These are phyloP conservation scores for Kodamaea jinghongensis DNA, from an alignment of 805 yeast genomes.

Conservation along the genomic window DNA sequence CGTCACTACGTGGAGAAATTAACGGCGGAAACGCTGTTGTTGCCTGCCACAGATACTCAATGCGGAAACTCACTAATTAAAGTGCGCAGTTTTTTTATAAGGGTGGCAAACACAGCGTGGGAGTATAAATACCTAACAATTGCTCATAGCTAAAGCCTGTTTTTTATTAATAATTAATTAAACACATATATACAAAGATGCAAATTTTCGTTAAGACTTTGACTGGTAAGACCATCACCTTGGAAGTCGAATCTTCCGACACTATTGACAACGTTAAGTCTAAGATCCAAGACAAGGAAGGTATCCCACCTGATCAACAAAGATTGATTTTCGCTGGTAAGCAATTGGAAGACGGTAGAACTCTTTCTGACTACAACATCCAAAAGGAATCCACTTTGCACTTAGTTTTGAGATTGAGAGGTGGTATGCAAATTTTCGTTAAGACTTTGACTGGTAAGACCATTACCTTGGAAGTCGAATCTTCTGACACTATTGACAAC, in stretches of 20 bases:
- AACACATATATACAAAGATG: slow-evolving; percentile 40
- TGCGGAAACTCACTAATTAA: too few species aligned
- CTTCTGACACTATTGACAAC: slow-evolving; percentile 97
- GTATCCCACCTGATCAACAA: slow-evolving; percentile 99
- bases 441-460: slow-evolving; percentile 99
- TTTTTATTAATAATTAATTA: neutral
- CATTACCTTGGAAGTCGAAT: slow-evolving; percentile 97
- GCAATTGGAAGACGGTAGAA: slow-evolving; percentile 99
- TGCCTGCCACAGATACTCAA: too few species aligned
- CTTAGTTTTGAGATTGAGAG: slow-evolving; percentile 96
- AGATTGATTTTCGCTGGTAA: slow-evolving; percentile 99
- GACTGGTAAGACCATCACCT: slow-evolving; percentile 98
- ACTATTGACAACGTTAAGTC: slow-evolving; percentile 98
- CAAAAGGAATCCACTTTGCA: slow-evolving; percentile 99
- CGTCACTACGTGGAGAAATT: neutral
- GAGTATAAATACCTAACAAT: slow-evolving; percentile 6
- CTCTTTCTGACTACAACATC: slow-evolving; percentile 98
- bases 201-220: slow-evolving; percentile 99
- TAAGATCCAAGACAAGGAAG: slow-evolving; percentile 98
- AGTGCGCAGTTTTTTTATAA: slow-evolving; percentile 1
- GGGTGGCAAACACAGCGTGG: slow-evolving; percentile 9
- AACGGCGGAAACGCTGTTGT: too few species aligned
- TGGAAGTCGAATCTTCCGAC: slow-evolving; percentile 98
- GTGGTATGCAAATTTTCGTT: slow-evolving; percentile 97
- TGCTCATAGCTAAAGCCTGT: neutral